Evolutionary conservation across 805 yeast genomes (phyloP).

Genomic region (Starmera amethionina): DNA sequence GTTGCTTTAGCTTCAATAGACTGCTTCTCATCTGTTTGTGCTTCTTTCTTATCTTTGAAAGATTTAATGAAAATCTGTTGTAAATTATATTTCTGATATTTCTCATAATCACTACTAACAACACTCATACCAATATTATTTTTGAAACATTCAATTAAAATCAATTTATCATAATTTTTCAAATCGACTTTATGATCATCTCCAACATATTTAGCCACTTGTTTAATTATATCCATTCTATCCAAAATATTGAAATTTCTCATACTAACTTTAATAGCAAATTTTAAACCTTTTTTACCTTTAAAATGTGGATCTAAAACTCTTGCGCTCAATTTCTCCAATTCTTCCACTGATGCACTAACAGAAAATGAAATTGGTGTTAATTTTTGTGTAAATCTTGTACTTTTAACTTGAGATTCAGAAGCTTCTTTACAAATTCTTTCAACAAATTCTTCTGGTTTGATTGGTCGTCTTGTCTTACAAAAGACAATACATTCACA

Average conservation of each 20-base stretch:
- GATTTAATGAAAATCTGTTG: conserved; percentile 51
- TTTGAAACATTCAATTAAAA: conserved; percentile 83
- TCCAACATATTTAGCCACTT: conserved; percentile 66
- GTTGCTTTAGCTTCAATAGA: neutral
- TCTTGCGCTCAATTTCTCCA: conserved; percentile 44
- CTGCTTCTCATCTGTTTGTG: conserved; percentile 5
- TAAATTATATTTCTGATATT: conserved; percentile 61
- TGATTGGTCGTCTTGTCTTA: conserved; percentile 69
- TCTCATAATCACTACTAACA: conserved; percentile 47
- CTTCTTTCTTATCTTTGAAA: conserved; percentile 25
- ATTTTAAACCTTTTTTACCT: conserved; percentile 30
- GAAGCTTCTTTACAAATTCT: conserved; percentile 52
- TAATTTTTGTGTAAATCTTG: conserved; percentile 67
- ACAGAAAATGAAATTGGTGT: conserved; percentile 75
- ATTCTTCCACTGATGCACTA: conserved; percentile 60
- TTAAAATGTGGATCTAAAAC: conserved; percentile 69
- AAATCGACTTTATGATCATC: conserved; percentile 71
- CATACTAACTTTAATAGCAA: conserved; percentile 73
- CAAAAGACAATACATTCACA: conserved; percentile 83
- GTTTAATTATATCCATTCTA: conserved; percentile 62
- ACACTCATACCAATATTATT: conserved; percentile 83
- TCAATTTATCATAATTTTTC: conserved; percentile 65
- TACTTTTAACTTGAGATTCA: conserved; percentile 43
- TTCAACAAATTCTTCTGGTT: conserved; percentile 64
- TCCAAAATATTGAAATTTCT: conserved; percentile 70